Evolutionary conservation across 1,139 yeast species (phyloP).

Genomic region (Kurtzmaniella quercitrusa): DNA sequence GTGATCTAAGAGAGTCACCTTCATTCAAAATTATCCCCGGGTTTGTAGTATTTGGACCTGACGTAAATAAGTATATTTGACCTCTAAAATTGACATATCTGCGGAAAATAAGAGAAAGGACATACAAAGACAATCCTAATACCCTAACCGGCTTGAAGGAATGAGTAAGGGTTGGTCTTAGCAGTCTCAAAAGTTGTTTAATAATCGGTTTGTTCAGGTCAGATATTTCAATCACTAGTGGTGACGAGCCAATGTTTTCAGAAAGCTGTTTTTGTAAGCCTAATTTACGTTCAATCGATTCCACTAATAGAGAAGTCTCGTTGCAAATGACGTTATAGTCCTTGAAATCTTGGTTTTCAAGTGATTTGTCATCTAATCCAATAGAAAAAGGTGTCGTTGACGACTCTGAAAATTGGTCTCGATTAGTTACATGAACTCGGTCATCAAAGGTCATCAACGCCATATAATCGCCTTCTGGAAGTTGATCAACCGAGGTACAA

Average conservation of each 20-base stretch:
- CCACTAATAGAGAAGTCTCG: not conserved
- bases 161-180: slow-evolving; percentile 23
- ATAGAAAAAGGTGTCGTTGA: slow-evolving; percentile 1
- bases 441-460: slow-evolving; percentile 29
- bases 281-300: not conserved
- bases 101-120: slow-evolving; percentile 19
- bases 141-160: slow-evolving; percentile 27
- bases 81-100: slow-evolving; percentile 20
- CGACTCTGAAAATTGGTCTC: slow-evolving; percentile 1
- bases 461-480: slow-evolving; percentile 21
- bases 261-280: not conserved
- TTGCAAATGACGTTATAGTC: not conserved
- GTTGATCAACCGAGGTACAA: slow-evolving; percentile 12
- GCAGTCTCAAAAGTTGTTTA: slow-evolving; percentile 10
- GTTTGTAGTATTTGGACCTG: slow-evolving; percentile 33
- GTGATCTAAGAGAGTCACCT: slow-evolving; percentile 24
- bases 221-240: not conserved
- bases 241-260: not conserved
- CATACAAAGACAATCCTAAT: slow-evolving; percentile 30
- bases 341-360: slow-evolving; percentile 1
- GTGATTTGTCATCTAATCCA: slow-evolving; percentile 4
- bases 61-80: slow-evolving; percentile 22
- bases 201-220: slow-evolving; percentile 6
- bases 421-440: slow-evolving; percentile 21
- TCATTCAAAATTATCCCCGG: slow-evolving; percentile 31